Conservation (phyloP, 169 alveolate genomes). For the Cryptosporidium tyzzeri region DNA sequence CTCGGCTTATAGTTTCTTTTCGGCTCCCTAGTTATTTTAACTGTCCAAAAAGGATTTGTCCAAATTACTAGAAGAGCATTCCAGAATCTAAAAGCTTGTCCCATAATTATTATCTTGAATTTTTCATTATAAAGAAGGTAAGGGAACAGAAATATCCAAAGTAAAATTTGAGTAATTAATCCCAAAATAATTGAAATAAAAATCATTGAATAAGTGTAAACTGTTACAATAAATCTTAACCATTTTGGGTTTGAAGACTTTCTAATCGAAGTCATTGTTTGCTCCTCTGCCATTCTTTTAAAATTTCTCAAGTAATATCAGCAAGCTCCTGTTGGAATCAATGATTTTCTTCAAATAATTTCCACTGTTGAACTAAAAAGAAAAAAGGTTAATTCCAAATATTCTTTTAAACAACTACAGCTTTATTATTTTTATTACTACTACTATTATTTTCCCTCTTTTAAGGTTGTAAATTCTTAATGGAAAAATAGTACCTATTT, state of each 20-base stretch:
- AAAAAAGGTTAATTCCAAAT: background rate
- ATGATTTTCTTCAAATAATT: background rate
- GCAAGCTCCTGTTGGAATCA: background rate
- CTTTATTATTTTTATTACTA: too few species aligned
- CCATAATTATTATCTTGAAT: constrained; percentile 52
- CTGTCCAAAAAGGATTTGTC: constrained; percentile 82
- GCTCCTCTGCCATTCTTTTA: constrained; percentile 1
- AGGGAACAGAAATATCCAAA: constrained; percentile 60
- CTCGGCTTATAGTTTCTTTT: constrained; percentile 73
- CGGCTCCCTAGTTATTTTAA: constrained; percentile 66
- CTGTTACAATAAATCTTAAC: constrained; percentile 35
- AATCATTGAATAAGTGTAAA: constrained; percentile 42
- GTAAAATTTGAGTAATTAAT: constrained; percentile 29
- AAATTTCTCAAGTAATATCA: background rate
- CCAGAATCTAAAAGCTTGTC: constrained; percentile 63
- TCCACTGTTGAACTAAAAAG: background rate
- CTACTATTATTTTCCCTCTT: too few species aligned
- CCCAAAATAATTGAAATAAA: constrained; percentile 26
- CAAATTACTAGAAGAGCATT: constrained; percentile 50
- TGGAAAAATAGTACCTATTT: background rate
- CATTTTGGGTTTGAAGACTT: constrained; percentile 42
- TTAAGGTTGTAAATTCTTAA: background rate
- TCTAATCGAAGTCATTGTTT: constrained; percentile 6
- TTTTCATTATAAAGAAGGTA: constrained; percentile 45
- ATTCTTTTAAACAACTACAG: background rate